Conservation (phyloP, 169 alveolate species). For the Cryptosporidium sp. region DNA sequence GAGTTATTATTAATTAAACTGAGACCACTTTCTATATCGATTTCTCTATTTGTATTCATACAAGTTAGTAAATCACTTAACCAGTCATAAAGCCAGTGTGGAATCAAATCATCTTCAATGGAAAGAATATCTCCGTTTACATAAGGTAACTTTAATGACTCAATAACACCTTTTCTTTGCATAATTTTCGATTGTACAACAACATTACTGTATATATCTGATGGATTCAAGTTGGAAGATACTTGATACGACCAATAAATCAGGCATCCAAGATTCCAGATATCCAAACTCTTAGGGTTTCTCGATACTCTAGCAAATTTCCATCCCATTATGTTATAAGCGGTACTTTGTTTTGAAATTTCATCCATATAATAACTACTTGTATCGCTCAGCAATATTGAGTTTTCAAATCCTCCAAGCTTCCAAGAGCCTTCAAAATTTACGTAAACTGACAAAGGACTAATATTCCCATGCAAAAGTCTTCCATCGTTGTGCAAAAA, state of each 20-base stretch:
- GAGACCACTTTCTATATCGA: conserved; percentile 42
- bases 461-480: conserved; percentile 66
- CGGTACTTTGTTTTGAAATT: conserved; percentile 44
- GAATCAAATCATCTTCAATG: conserved; percentile 31
- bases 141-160: conserved; percentile 63
- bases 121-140: conserved; percentile 29
- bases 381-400: conserved; percentile 15
- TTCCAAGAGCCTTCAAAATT: conserved; percentile 70
- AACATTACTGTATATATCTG: not conserved
- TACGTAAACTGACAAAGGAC: conserved; percentile 45
- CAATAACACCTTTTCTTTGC: conserved; percentile 1
- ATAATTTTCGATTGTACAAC: conserved; percentile 2
- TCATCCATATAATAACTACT: conserved; percentile 51
- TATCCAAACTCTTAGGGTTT: conserved; percentile 55
- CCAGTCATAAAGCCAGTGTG: conserved; percentile 66
- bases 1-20: conserved; percentile 33
- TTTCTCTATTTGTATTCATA: conserved; percentile 39
- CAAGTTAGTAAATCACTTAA: conserved; percentile 43
- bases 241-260: conserved; percentile 68
- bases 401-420: conserved; percentile 61
- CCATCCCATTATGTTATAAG: conserved; percentile 72
- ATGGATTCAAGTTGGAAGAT: conserved; percentile 26
- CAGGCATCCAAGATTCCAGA: conserved; percentile 62
- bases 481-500: conserved; percentile 66
- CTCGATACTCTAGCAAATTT: conserved; percentile 31